These are phyloP conservation scores for Hypericum androsaemum DNA, from an alignment of 345 rosid species.

Conservation along the genomic window DNA sequence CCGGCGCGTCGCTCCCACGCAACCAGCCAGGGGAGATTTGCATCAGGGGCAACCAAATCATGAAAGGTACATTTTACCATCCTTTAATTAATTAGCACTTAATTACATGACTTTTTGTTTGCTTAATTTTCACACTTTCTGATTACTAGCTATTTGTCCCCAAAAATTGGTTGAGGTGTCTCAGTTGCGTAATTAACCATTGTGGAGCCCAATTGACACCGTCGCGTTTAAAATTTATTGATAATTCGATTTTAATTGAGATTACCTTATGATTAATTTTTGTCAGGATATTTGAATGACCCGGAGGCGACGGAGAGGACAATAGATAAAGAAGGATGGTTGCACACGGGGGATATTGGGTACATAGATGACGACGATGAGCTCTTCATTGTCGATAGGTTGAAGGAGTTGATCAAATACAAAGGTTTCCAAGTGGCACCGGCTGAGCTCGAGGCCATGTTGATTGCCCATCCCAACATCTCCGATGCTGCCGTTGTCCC, in stretches of 20 bases:
- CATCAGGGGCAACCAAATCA: constrained; percentile 80
- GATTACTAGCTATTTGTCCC: no score
- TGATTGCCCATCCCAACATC: constrained; percentile 13
- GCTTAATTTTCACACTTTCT: no score
- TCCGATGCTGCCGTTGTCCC: constrained; percentile 26
- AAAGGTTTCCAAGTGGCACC: constrained; percentile 14
- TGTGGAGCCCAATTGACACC: no score
- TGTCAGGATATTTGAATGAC: neutral
- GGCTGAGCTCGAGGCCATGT: constrained; percentile 21
- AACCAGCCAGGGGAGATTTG: constrained; percentile 90
- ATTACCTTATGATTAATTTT: no score
- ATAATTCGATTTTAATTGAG: no score
- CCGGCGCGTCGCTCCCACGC: constrained; percentile 50
- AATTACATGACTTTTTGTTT: no score
- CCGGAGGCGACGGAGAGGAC: neutral
- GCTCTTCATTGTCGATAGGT: neutral
- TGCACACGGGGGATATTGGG: neutral
- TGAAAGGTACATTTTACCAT: constrained; percentile 48
- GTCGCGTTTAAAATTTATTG: no score
- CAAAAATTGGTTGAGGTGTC: no score
- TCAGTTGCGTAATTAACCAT: no score
- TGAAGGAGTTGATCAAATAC: constrained; percentile 1
- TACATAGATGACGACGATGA: neutral
- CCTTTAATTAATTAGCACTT: no score
- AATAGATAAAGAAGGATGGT: constrained; percentile 3